Conservation (phyloP, 306 rosid species). For the Quercus variabilis region DNA sequence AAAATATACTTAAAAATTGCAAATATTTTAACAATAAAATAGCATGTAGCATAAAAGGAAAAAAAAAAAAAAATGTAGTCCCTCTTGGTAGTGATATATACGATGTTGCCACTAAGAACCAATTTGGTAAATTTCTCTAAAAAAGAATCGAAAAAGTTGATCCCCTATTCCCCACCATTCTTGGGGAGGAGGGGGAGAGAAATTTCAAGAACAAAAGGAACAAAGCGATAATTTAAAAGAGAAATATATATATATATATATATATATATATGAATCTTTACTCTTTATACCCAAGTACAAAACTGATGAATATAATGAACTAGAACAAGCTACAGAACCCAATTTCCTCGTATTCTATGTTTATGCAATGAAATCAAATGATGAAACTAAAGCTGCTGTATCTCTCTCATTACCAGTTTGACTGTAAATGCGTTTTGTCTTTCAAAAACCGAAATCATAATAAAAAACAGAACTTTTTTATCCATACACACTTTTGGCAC, state of each 20-base stretch:
- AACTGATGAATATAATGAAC: neutral
- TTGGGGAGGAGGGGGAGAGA: neutral
- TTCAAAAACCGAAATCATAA: neutral
- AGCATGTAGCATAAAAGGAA: neutral
- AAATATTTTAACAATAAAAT: neutral
- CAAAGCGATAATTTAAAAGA: neutral
- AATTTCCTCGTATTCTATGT: neutral
- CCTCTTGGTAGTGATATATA: neutral
- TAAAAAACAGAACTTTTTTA: too few relatives aligned
- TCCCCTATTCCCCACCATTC: neutral
- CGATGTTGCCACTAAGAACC: neutral
- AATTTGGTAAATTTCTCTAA: neutral
- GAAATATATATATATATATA: neutral
- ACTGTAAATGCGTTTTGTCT: neutral
- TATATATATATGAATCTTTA: neutral
- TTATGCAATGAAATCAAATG: neutral
- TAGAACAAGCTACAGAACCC: neutral
- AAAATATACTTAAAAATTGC: constrained; percentile 1
- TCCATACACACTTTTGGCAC: neutral
- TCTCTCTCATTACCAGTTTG: neutral
- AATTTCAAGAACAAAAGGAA: neutral
- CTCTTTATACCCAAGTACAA: neutral
- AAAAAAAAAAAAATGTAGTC: neutral
- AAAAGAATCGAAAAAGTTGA: neutral
- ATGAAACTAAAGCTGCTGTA: neutral